Evolutionary conservation across 108 stramenopile genomes (phyloP).

Genomic region (Cyclotella baltica): DNA sequence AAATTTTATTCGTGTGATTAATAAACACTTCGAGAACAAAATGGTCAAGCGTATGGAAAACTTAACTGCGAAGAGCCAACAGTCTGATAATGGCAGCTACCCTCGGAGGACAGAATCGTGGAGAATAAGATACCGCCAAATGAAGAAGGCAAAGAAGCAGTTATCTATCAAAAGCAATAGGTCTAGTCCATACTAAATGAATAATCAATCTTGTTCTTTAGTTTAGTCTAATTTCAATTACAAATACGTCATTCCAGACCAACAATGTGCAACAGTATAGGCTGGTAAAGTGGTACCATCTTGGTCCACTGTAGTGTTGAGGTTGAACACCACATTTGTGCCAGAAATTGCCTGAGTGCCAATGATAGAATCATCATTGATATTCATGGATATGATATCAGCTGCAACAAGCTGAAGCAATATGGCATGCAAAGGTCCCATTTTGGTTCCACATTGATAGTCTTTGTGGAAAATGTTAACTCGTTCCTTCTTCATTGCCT

Average conservation of each 20-base stretch:
- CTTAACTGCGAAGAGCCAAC: not conserved
- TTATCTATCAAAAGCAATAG: not conserved
- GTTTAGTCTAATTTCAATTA: too few relatives aligned
- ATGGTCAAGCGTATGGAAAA: not conserved
- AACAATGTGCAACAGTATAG: not conserved
- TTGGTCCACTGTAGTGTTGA: not conserved
- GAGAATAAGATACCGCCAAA: not conserved
- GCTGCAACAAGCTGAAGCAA: not conserved
- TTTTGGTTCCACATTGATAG: not conserved
- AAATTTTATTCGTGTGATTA: not conserved
- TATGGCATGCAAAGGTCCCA: slow-evolving; percentile 1
- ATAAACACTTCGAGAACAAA: slow-evolving; percentile 1
- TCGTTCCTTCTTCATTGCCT: not conserved
- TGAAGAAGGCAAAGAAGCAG: not conserved
- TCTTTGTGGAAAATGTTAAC: too few relatives aligned
- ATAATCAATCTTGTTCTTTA: too few relatives aligned
- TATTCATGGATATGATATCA: not conserved
- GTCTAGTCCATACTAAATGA: too few relatives aligned
- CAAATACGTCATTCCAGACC: not conserved
- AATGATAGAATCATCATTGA: not conserved
- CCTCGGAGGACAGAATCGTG: not conserved
- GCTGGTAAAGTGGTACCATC: not conserved
- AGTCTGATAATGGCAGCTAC: not conserved
- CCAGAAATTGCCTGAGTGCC: not conserved
- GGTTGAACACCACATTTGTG: not conserved